Evolutionary conservation across 2,329 filamentous ascomycete genomes (phyloP).

Genomic region (Rachicladosporium sp.): DNA sequence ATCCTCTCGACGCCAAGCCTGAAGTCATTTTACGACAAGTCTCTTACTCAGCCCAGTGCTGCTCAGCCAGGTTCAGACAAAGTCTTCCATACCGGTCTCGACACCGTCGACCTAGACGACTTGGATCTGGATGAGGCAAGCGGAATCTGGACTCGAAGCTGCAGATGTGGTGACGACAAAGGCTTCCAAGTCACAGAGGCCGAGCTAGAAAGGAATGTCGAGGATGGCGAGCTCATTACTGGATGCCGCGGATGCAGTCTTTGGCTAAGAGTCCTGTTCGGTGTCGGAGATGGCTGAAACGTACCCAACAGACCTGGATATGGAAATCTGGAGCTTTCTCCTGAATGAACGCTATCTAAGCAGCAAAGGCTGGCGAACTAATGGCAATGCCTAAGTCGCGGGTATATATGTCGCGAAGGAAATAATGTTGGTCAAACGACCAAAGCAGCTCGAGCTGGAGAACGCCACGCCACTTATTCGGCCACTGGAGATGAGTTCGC

Average conservation of each 20-base stretch:
- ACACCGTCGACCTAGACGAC: slow-evolving; percentile 47
- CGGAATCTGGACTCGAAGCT: slow-evolving; percentile 38
- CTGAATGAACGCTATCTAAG: too few species aligned
- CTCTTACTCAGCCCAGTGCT: slow-evolving; percentile 13
- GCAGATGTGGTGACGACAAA: slow-evolving; percentile 46
- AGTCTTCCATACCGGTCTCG: slow-evolving; percentile 34
- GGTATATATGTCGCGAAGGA: too few species aligned
- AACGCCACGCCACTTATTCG: too few species aligned
- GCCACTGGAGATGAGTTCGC: too few species aligned
- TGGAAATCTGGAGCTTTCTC: too few species aligned
- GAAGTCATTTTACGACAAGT: slow-evolving; percentile 38
- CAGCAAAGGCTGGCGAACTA: too few species aligned
- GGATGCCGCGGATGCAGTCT: slow-evolving; percentile 53
- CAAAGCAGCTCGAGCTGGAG: too few species aligned
- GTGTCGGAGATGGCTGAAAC: slow-evolving; percentile 33
- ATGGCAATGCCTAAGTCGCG: too few species aligned
- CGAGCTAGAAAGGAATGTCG: slow-evolving; percentile 40
- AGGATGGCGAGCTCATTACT: slow-evolving; percentile 44
- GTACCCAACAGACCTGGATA: too few species aligned
- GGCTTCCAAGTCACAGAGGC: slow-evolving; percentile 44
- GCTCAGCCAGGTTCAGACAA: slow-evolving; percentile 1
- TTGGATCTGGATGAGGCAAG: slow-evolving; percentile 29
- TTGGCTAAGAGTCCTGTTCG: slow-evolving; percentile 50
- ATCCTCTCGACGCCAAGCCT: slow-evolving; percentile 34
- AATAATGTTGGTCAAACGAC: too few species aligned